Conservation (phyloP, 371 early-diverging fungal species). For the Rhizopus stolonifer region DNA sequence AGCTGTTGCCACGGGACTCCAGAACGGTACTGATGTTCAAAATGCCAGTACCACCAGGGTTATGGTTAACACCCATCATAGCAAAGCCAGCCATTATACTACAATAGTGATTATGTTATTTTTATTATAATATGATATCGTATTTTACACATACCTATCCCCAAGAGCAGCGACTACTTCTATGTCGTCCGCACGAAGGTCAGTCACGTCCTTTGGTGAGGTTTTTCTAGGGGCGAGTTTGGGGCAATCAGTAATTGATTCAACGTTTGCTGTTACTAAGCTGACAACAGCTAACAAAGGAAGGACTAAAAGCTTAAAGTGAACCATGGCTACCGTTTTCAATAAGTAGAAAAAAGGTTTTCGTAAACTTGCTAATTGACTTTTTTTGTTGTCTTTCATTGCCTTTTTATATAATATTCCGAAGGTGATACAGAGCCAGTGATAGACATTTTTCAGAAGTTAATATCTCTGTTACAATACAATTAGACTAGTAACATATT, state of each 20-base stretch:
- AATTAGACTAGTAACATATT: too few species aligned
- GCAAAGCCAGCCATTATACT: slow-evolving; percentile 27
- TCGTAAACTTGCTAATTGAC: too few species aligned
- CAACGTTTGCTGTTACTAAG: slow-evolving; percentile 2
- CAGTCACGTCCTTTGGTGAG: slow-evolving; percentile 19
- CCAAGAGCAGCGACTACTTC: slow-evolving; percentile 26
- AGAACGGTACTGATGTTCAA: slow-evolving; percentile 6
- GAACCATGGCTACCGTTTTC: neutral
- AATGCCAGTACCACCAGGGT: slow-evolving; percentile 4
- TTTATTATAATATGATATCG: too few species aligned
- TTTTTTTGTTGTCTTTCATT: too few species aligned
- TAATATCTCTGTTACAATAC: too few species aligned
- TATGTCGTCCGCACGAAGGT: slow-evolving; percentile 31
- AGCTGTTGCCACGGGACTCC: slow-evolving; percentile 33
- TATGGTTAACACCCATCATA: slow-evolving; percentile 10
- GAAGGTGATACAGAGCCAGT: too few species aligned
- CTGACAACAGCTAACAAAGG: neutral
- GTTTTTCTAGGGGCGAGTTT: slow-evolving; percentile 11
- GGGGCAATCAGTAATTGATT: slow-evolving; percentile 19
- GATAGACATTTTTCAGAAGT: too few species aligned
- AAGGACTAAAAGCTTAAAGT: neutral
- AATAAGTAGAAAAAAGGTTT: too few species aligned
- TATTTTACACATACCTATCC: slow-evolving; percentile 26
- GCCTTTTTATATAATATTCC: too few species aligned
- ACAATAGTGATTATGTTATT: neutral